Evolutionary conservation across 1,284 basidiomycete genomes (phyloP).

Genomic region (Marasmius oreades): DNA sequence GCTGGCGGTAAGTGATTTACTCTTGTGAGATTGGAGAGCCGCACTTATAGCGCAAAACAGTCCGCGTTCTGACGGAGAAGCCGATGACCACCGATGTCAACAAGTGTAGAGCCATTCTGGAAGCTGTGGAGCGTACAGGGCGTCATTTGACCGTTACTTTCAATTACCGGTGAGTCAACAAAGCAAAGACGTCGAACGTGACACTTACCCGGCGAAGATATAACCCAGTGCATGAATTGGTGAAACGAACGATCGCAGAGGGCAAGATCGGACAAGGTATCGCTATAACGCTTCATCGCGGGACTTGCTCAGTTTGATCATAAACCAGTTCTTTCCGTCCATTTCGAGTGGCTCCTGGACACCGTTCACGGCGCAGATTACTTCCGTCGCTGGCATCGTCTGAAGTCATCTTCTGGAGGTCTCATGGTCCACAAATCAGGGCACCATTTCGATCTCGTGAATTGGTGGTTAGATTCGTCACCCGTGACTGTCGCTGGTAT

Average conservation of each 20-base stretch:
- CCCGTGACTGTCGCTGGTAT: constrained; percentile 50
- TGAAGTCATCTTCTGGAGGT: constrained; percentile 48
- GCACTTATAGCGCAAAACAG: constrained; percentile 17
- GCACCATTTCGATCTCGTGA: constrained; percentile 50
- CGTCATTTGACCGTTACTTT: constrained; percentile 42
- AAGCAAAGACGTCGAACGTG: background rate
- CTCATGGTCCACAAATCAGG: constrained; percentile 53
- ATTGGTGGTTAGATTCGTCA: constrained; percentile 53
- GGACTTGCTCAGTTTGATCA: background rate
- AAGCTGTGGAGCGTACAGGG: constrained; percentile 40
- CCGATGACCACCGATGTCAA: constrained; percentile 53
- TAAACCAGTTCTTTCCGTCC: constrained; percentile 42
- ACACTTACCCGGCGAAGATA: constrained; percentile 29
- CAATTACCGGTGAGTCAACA: constrained; percentile 34
- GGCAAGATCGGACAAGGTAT: constrained; percentile 45
- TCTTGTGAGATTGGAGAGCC: background rate
- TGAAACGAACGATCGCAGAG: constrained; percentile 45
- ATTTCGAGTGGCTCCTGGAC: constrained; percentile 53
- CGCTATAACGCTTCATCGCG: background rate
- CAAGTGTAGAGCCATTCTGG: constrained; percentile 44
- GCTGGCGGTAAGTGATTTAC: constrained; percentile 29
- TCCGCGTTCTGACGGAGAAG: constrained; percentile 49
- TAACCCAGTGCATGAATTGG: constrained; percentile 53
- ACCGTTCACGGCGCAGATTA: constrained; percentile 56
- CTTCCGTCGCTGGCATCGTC: constrained; percentile 51